Base-by-base conservation (phyloP, 306 rosid species). In the Prunus mira region DNA sequence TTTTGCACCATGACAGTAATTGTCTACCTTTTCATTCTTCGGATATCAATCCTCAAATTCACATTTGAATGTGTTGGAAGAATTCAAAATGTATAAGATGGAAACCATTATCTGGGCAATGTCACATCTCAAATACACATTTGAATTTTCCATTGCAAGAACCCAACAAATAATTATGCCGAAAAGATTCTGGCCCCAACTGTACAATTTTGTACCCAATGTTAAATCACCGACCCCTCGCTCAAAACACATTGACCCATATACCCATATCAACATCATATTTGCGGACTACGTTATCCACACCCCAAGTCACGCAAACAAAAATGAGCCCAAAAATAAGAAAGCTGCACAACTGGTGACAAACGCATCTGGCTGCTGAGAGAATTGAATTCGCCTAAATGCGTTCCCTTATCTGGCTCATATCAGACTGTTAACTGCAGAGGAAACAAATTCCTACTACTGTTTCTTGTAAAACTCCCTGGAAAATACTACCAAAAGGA, bases 161-260 rank as follows among this genome's bases (percentile, higher is more conserved):
- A 76, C 47, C 61, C 69, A 54, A 67, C 81, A 80, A 54, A 67
- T 81, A 80, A 67, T 66, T 77, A 72, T 28, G 67, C 49, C 58
- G 47, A 81, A 83, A 56, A 72, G 71, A 60, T 43, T 3, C 52
- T 45, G 43, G 25, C 75, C 67, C 75, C 83, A 82, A 18, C 82
- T 79, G 5, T 92, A 92, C 96, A 89, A 82, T 61, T 85, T 57
- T 78, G 82, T 51, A 73, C 89, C 90, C 84, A 83, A 74, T 45
- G 70, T 72, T 60, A 81, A 71, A 84, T 76, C 62, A 60, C 77
- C 87, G 68, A 38, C 65, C 72, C 72, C 80, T 65, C 85, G 30
- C 82, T 76, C 61, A 34, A 76, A 71, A 66, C 81, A 72, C 68
- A 74, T 76, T 54, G 49, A 79, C 76, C 41, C 68, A 41, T 9